Conservation (phyloP, 2,329 filamentous ascomycete species). For the Alternaria gaisen region DNA sequence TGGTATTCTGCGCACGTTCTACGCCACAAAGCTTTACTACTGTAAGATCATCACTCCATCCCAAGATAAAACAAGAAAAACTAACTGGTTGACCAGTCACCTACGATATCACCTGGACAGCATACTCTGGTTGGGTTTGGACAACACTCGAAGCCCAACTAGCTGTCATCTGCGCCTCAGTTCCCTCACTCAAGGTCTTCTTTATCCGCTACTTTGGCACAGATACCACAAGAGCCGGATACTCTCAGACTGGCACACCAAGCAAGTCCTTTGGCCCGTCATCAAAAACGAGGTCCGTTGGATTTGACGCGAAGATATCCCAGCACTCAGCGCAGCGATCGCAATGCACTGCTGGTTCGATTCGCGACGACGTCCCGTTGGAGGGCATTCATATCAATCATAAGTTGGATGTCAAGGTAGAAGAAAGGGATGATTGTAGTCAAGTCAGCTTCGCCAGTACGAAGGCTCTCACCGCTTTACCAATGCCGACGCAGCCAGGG, state of each 20-base stretch:
- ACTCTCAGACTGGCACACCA: constrained; percentile 14
- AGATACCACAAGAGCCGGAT: constrained; percentile 18
- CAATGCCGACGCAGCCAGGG: constrained; percentile 9
- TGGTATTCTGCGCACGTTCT: constrained; percentile 51
- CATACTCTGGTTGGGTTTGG: constrained; percentile 52
- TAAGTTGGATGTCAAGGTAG: constrained; percentile 28
- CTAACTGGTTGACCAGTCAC: constrained; percentile 26
- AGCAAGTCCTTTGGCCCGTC: neutral
- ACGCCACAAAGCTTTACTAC: constrained; percentile 44
- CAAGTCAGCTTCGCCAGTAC: constrained; percentile 32
- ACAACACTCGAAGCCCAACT: constrained; percentile 54
- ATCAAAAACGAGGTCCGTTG: neutral
- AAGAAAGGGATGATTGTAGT: constrained; percentile 30
- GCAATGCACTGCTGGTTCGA: constrained; percentile 4
- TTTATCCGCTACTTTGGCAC: constrained; percentile 53
- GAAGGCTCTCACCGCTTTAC: constrained; percentile 28
- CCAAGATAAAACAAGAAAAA: neutral
- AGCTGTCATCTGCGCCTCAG: constrained; percentile 54
- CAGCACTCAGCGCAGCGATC: constrained; percentile 1
- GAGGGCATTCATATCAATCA: constrained; percentile 34
- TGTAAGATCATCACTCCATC: constrained; percentile 19
- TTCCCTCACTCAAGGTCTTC: constrained; percentile 55
- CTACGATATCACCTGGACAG: constrained; percentile 54
- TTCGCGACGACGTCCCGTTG: constrained; percentile 25
- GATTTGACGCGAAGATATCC: neutral